Evolutionary conservation across 192 early-diverging fungal genomes (phyloP), one percentile per base, ranked within the genome.

Genomic region (Spizellomyces sp.): DNA sequence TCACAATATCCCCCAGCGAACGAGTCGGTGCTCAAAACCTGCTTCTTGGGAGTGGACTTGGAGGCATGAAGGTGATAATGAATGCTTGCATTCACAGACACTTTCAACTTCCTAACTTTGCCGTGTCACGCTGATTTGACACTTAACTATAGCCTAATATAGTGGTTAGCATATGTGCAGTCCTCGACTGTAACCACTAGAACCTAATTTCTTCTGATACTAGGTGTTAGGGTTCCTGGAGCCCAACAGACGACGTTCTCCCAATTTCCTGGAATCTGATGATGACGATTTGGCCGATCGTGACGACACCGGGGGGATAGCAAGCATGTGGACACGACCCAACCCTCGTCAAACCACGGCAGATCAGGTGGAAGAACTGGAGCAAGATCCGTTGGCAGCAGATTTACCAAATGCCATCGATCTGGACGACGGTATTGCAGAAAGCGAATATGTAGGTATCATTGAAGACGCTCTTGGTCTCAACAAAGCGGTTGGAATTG

Each of bases 401-500:
- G 63, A 50, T 19, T 44, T 73, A 44, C 71, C 71, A 44, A 66
- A 48, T 19, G 44, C 62, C 45, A 48, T 66, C 8, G 71, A 73
- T 47, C 54, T 66, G 15, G 71, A 73, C 19, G 71, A 65, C 9
- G 71, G 62, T 0, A 89, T 91, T 62, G 73, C 70, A 5, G 77
- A 80, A 5, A 73, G 75, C 2, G 87, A 89, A 0, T 92, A 90
- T 60, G 80, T 92, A 52, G 83, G 87, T 17, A 90, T 92, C 41
- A 89, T 92, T 47, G 90, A 92, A 59, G 87, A 92, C 62, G 79
- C 86, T 5, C 67, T 92, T 65, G 74, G 79, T 4, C 74, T 92
- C 67, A 83, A 86, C 64, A 92, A 92, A 73, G 89, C 90, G 0
- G 81, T 92, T 7, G 90, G 85, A 4, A 81, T 92, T 14, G 87